Evolutionary conservation across 2,329 filamentous ascomycete genomes (phyloP).

Genomic region (Parastagonospora avenae): DNA sequence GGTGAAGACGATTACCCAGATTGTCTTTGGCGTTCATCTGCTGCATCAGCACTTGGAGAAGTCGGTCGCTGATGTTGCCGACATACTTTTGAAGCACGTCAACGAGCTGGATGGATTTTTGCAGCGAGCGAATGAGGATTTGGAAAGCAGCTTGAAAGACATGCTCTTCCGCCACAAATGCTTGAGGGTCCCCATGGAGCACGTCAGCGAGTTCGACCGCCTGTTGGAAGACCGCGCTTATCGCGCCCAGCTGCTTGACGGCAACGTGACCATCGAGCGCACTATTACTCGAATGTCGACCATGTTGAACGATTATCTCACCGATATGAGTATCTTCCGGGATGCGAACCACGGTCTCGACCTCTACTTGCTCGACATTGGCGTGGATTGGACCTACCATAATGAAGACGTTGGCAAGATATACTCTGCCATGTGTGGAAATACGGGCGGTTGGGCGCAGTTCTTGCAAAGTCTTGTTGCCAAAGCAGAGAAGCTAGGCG

Average conservation of each 20-base stretch:
- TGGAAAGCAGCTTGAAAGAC: slow-evolving; percentile 77
- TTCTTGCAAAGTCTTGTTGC: slow-evolving; percentile 78
- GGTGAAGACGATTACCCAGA: slow-evolving; percentile 88
- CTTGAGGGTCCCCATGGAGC: slow-evolving; percentile 81
- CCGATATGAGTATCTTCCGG: slow-evolving; percentile 79
- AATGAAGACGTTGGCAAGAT: slow-evolving; percentile 70
- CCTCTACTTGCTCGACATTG: slow-evolving; percentile 72
- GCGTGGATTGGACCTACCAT: slow-evolving; percentile 63
- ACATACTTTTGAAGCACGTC: slow-evolving; percentile 88
- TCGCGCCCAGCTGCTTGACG: slow-evolving; percentile 78
- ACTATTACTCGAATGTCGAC: slow-evolving; percentile 80
- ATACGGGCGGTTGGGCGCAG: slow-evolving; percentile 86
- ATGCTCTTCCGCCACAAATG: slow-evolving; percentile 73
- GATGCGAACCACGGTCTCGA: slow-evolving; percentile 77
- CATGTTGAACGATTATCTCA: slow-evolving; percentile 75
- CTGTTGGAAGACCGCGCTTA: slow-evolving; percentile 88
- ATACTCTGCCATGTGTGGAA: slow-evolving; percentile 88
- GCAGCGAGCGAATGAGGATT: slow-evolving; percentile 83
- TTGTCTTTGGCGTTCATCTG: slow-evolving; percentile 90
- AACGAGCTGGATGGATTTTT: slow-evolving; percentile 93
- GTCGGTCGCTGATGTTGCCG: slow-evolving; percentile 84
- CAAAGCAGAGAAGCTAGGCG: slow-evolving; percentile 72
- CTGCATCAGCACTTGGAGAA: slow-evolving; percentile 85
- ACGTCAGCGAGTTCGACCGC: slow-evolving; percentile 79
- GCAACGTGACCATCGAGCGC: slow-evolving; percentile 90